These are phyloP conservation scores for Neoboletus brunneissimus DNA, from an alignment of 768 basidiomycete species.

Conservation along the genomic window DNA sequence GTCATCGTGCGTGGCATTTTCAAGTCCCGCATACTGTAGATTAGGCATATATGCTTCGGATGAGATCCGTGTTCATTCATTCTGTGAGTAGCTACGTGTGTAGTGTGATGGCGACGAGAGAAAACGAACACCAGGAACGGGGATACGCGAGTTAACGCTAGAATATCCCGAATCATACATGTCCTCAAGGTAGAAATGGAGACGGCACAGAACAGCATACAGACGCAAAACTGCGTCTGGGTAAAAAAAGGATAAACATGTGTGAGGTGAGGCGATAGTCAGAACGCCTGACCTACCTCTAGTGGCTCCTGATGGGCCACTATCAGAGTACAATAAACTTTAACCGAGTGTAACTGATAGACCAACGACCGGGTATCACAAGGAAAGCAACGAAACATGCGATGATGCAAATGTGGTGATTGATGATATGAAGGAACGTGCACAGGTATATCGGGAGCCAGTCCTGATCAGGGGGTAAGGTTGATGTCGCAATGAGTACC, in stretches of 20 bases:
- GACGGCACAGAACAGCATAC: not conserved
- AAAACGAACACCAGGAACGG: not conserved
- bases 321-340: conserved; percentile 11
- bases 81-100: not conserved
- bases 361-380: conserved; percentile 9
- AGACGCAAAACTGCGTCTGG: conserved; percentile 1
- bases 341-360: conserved; percentile 7
- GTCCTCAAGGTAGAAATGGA: not conserved
- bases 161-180: conserved; percentile 12
- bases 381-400: conserved; percentile 9
- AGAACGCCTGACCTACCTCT: conserved; percentile 6
- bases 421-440: conserved; percentile 20
- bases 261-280: not conserved
- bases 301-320: conserved; percentile 9
- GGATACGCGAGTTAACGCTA: conserved; percentile 1
- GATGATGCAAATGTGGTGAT: conserved; percentile 9
- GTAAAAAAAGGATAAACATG: not conserved
- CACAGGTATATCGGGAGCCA: conserved; percentile 16
- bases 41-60: not conserved
- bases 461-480: conserved; percentile 20
- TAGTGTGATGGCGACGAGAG: not conserved
- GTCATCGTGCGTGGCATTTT: not conserved
- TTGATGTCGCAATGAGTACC: no score
- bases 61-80: conserved; percentile 8
- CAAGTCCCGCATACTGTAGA: not conserved